A percentile compares a stretch with the other conserved stretches of the same genome.
Evolutionary conservation across 768 basidiomycete genomes (phyloP).

Genomic region (Mycena chlorophos): DNA sequence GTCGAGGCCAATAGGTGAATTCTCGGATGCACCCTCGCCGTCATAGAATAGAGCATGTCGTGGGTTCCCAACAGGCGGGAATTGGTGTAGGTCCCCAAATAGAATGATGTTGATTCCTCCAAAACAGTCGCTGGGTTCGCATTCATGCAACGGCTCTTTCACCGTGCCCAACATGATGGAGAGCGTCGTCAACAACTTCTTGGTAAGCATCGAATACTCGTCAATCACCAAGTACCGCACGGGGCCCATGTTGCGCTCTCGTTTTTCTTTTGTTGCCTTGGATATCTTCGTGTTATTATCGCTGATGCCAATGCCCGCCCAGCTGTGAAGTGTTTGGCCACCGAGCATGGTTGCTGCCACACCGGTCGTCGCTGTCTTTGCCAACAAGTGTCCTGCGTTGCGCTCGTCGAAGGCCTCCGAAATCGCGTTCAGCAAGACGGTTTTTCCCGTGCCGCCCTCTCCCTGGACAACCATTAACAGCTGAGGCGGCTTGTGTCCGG

Average conservation of each 20-base stretch:
- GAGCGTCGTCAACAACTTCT: conserved; percentile 21
- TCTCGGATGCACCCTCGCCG: too few species aligned
- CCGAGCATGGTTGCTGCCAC: conserved; percentile 41
- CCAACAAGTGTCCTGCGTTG: conserved; percentile 16
- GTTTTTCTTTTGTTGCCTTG: conserved; percentile 8
- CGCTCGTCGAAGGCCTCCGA: conserved; percentile 32
- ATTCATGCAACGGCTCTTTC: conserved; percentile 1
- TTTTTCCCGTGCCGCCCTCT: conserved; percentile 47
- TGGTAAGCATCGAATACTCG: conserved; percentile 42
- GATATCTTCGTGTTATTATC: too few species aligned
- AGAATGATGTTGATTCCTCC: conserved; percentile 43
- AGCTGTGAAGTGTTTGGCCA: conserved; percentile 36
- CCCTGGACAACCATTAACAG: conserved; percentile 42
- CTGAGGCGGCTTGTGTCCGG: conserved; percentile 23
- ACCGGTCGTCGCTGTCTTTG: conserved; percentile 40
- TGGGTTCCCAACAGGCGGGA: too few species aligned
- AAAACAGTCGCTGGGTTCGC: conserved; percentile 25
- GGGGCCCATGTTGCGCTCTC: conserved; percentile 20
- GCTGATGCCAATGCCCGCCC: too few species aligned
- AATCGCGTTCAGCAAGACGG: conserved; percentile 37
- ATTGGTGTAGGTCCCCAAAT: too few species aligned
- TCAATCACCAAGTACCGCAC: conserved; percentile 36
- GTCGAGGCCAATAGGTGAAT: too few species aligned
- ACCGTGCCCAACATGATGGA: conserved; percentile 24
- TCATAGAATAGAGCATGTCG: too few species aligned